Percentiles rank a stretch among this genome's conserved stretches.
These are phyloP conservation scores for Suillus subluteus DNA, from an alignment of 768 basidiomycete species.

Conservation along the genomic window DNA sequence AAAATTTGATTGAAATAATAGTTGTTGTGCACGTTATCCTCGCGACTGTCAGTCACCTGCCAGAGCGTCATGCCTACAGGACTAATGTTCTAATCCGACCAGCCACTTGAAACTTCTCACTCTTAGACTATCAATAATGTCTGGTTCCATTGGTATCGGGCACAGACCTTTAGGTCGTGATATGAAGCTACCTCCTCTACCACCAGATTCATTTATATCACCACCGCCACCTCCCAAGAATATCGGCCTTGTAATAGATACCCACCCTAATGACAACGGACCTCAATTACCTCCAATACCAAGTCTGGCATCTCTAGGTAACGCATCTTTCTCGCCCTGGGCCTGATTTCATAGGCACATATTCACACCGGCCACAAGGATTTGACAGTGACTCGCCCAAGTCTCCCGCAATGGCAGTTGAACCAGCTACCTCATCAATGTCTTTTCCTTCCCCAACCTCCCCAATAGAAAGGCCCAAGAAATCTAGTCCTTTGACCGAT, in stretches of 20 bases:
- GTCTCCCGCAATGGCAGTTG: conserved; percentile 26
- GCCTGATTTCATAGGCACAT: conserved; percentile 6
- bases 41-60: background rate
- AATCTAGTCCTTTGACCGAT: conserved; percentile 84
- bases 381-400: conserved; percentile 23
- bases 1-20: conserved; percentile 5
- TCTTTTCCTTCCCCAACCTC: conserved; percentile 27
- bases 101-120: background rate
- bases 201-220: conserved; percentile 10
- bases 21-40: background rate
- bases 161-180: conserved; percentile 32
- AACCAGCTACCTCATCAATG: conserved; percentile 12
- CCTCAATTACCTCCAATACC: conserved; percentile 18
- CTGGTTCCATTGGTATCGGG: background rate
- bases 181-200: conserved; percentile 33
- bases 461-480: conserved; percentile 56
- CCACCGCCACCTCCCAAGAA: conserved; percentile 29
- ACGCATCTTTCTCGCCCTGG: conserved; percentile 5
- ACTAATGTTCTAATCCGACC: background rate
- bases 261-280: conserved; percentile 11
- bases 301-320: conserved; percentile 30
- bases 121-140: background rate
- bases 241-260: conserved; percentile 10
- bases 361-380: conserved; percentile 25
- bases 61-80: conserved; percentile 2